Base-by-base conservation (phyloP, 169 alveolate genomes). In the Plasmodium gonderi region DNA sequence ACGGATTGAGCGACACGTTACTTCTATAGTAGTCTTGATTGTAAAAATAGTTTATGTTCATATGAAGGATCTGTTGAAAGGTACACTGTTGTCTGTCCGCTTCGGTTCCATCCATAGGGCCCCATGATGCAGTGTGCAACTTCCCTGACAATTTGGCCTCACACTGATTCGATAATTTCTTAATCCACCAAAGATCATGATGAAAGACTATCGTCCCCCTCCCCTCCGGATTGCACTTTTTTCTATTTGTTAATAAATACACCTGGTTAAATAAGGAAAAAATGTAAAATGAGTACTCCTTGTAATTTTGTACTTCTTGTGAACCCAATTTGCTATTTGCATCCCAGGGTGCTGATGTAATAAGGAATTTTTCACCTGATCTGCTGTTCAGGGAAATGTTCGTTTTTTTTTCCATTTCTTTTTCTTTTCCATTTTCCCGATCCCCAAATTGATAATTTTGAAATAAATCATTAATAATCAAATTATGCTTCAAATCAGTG, bases 31-130 rank as follows among this genome's bases (percentile, higher is more conserved):
- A 85, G 36, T 74, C 49, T n/a, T 85, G 38, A 7, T 85, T 85
- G 68, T 85, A 85, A 75, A 74, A 85, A 65, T 85, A 54, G 79
- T 77, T 85, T 1, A 85, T 51, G 40, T 85, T 85, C 87, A 85
- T 74, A 33, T 33, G 12, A 42, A 85, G 38, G 29, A 85, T 51
- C 5, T 77, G 77, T 64, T 85, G 83, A 36, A 74, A 85, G 14
- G 80, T 76, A 8, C 44, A 79, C 69, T 42, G 44, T 26, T 40
- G 45, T 26, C 29, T 47, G 9, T 36, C 38, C 8, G 36, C 69
- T 6, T 4, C 69, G 33, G 2, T 5, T 76, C 14, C 72, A 17
- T 1, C 17, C 26, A 44, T 23, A 17, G n/a, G 9, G 9, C 67
- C 36, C 3, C 40, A 6, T 29, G n/a, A n/a, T n/a, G n/a, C n/a